Evolutionary conservation across 345 rosid genomes (phyloP).

Genomic region (Punica granatum): DNA sequence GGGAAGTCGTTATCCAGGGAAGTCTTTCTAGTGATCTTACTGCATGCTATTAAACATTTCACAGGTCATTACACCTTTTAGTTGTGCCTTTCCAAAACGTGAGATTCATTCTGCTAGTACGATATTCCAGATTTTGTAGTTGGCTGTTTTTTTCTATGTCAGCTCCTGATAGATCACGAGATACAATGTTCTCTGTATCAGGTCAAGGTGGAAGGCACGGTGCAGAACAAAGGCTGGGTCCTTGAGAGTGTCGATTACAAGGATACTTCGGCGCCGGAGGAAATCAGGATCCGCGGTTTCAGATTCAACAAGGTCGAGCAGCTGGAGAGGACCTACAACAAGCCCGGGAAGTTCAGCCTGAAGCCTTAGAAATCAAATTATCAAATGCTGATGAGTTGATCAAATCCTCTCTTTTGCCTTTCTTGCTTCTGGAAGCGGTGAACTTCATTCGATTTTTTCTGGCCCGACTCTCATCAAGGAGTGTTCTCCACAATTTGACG

Average conservation of each 20-base stretch:
- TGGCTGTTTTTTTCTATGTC: neutral
- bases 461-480: too few relatives aligned
- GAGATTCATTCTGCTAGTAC: neutral
- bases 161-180: neutral
- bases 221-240: slow-evolving; percentile 80
- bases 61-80: neutral
- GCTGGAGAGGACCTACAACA: slow-evolving; percentile 43
- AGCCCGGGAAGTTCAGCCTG: slow-evolving; percentile 44
- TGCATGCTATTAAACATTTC: neutral
- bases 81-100: neutral
- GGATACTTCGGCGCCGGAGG: slow-evolving; percentile 63
- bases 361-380: slow-evolving; percentile 18
- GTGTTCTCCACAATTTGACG: neutral
- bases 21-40: too few relatives aligned
- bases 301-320: slow-evolving; percentile 60
- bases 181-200: slow-evolving; percentile 15
- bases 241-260: slow-evolving; percentile 63
- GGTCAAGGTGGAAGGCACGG: slow-evolving; percentile 61
- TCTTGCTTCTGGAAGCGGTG: neutral
- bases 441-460: too few relatives aligned
- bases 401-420: neutral
- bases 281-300: slow-evolving; percentile 75
- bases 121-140: neutral
- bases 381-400: neutral
- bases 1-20: too few relatives aligned